Percentiles rank a stretch among this genome's conserved stretches.
These are phyloP conservation scores for Raphanus sativus DNA, from an alignment of 345 rosid genomes.

Conservation along the genomic window DNA sequence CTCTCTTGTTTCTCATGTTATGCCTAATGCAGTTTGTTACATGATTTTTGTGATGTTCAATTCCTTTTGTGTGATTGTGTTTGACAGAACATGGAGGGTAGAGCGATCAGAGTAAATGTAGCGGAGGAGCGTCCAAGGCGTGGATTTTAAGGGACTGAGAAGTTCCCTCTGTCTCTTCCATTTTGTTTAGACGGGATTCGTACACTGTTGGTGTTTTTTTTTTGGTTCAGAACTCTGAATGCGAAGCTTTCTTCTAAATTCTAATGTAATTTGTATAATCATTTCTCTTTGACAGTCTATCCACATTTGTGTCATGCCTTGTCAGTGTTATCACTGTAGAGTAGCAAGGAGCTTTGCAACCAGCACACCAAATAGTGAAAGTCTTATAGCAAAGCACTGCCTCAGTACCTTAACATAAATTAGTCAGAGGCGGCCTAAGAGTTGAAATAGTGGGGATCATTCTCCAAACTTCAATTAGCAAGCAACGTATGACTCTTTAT, in stretches of 20 bases:
- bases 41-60: not conserved
- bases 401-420: no score
- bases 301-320: not conserved
- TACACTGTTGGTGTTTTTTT: conserved; percentile 32
- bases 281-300: not conserved
- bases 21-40: not conserved
- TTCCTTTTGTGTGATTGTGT: not conserved
- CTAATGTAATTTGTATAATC: conserved; percentile 17
- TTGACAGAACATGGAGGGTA: conserved; percentile 77
- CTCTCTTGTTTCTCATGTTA: not conserved
- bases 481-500: not conserved
- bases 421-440: no score
- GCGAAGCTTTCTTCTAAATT: conserved; percentile 24
- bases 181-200: conserved; percentile 33
- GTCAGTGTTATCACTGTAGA: not conserved
- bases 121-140: conserved; percentile 84
- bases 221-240: conserved; percentile 21
- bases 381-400: not conserved
- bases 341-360: not conserved
- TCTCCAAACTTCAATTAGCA: no score
- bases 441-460: not conserved
- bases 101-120: conserved; percentile 83
- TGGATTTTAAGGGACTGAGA: conserved; percentile 45
- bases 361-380: not conserved
- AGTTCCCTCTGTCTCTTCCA: conserved; percentile 14